phyloP scores from a whole-genome alignment of 2,329 filamentous ascomycete species.

The Metarhizium anisopliae region DNA sequence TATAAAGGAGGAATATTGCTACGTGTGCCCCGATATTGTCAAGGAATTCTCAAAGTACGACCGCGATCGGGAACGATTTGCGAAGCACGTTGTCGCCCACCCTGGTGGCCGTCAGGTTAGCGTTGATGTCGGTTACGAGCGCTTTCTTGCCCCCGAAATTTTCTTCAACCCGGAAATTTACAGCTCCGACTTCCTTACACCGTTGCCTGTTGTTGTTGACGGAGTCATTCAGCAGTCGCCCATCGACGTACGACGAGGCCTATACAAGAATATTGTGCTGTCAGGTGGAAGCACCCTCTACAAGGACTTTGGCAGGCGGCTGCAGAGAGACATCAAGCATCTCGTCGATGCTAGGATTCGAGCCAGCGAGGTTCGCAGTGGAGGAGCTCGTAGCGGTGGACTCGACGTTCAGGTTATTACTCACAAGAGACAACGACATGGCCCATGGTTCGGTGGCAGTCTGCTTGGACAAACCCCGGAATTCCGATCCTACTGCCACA shows the following conservation, averaged over 20 bases:
- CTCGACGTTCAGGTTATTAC: constrained; percentile 95
- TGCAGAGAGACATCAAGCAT: constrained; percentile 96
- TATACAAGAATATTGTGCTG: constrained; percentile 99
- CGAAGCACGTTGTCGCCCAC: constrained; percentile 79
- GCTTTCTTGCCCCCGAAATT: constrained; percentile 95
- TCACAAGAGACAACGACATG: constrained; percentile 94
- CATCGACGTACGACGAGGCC: constrained; percentile 89
- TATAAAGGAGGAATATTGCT: constrained; percentile 98
- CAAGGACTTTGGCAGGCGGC: constrained; percentile 92
- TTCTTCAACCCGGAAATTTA: constrained; percentile 99
- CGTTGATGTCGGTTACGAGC: constrained; percentile 94
- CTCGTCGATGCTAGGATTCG: constrained; percentile 88
- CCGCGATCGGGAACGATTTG: constrained; percentile 81
- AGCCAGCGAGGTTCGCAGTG: constrained; percentile 83
- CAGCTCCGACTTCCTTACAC: constrained; percentile 95
- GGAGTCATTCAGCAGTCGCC: constrained; percentile 95
- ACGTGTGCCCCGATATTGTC: constrained; percentile 96
- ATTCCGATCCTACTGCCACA: constrained; percentile 98
- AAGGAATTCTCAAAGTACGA: constrained; percentile 97
- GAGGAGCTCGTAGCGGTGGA: constrained; percentile 86
- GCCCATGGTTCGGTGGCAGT: constrained; percentile 97
- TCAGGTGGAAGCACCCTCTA: constrained; percentile 96
- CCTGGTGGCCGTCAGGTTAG: constrained; percentile 75
- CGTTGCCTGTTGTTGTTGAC: constrained; percentile 88
- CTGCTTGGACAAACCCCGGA: constrained; percentile 94